phyloP scores from a whole-genome alignment of 73 alveolate species.

The Urostyla sp. region DNA sequence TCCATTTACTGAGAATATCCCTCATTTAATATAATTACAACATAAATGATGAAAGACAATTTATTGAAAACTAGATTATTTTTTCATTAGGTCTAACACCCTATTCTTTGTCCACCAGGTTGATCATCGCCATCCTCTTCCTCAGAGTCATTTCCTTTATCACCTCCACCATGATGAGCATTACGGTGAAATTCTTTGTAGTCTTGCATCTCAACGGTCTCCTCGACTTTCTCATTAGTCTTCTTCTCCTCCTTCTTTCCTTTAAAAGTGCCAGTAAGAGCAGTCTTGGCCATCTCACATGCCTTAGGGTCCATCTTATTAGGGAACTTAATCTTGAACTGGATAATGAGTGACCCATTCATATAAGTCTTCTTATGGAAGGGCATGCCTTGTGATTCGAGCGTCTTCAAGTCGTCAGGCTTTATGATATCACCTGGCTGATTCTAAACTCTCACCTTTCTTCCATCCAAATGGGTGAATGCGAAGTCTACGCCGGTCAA shows the following conservation, averaged over 20 bases:
- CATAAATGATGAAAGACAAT: too few relatives aligned
- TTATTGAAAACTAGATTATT: too few relatives aligned
- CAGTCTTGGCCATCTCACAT: background rate
- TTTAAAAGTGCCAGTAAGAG: slow-evolving; percentile 23
- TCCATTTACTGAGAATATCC: too few relatives aligned
- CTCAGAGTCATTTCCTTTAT: slow-evolving; percentile 37
- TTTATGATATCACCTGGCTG: slow-evolving; percentile 91
- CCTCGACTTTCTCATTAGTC: slow-evolving; percentile 15
- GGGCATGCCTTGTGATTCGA: slow-evolving; percentile 85
- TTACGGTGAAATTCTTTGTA: slow-evolving; percentile 58
- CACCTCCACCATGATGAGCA: slow-evolving; percentile 63
- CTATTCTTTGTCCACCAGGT: slow-evolving; percentile 58
- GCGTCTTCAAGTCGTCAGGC: slow-evolving; percentile 80
- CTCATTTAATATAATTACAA: too few relatives aligned
- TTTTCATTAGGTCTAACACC: slow-evolving; percentile 55
- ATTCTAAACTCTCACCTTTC: slow-evolving; percentile 70
- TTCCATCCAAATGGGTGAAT: slow-evolving; percentile 88
- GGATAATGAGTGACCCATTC: slow-evolving; percentile 75
- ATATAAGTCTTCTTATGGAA: slow-evolving; percentile 72
- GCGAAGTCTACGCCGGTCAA: slow-evolving; percentile 85
- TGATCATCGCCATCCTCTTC: slow-evolving; percentile 61
- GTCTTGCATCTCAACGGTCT: background rate
- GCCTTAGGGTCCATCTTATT: slow-evolving; percentile 1
- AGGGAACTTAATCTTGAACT: slow-evolving; percentile 84
- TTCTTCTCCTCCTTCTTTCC: slow-evolving; percentile 28